Percentiles rank a stretch among this genome's conserved stretches.
These are phyloP conservation scores for Fonsecaea pedrosoi DNA, from an alignment of 2,329 filamentous ascomycete species.

Conservation along the genomic window DNA sequence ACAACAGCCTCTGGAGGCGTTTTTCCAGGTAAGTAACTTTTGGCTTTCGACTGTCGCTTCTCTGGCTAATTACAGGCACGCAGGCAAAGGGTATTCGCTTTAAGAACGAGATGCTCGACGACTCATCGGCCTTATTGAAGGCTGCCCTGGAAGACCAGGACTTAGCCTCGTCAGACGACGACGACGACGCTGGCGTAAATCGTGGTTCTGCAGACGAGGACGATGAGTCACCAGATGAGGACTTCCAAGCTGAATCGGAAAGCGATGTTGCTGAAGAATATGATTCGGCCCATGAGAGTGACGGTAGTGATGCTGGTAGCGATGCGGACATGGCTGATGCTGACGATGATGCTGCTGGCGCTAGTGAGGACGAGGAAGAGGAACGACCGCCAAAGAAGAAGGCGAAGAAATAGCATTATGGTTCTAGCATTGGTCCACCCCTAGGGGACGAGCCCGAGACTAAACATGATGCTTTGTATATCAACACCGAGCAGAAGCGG, in stretches of 20 bases:
- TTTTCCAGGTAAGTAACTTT: constrained; percentile 70
- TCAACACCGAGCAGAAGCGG: background rate
- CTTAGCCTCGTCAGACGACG: constrained; percentile 58
- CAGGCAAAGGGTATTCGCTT: constrained; percentile 85
- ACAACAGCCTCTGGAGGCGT: constrained; percentile 92
- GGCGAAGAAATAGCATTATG: constrained; percentile 55
- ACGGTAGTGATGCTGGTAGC: constrained; percentile 67
- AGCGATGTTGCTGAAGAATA: constrained; percentile 97
- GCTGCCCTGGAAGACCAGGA: constrained; percentile 83
- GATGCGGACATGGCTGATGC: constrained; percentile 61
- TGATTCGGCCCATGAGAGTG: constrained; percentile 89
- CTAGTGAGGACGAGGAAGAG: constrained; percentile 56
- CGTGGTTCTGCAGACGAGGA: constrained; percentile 95
- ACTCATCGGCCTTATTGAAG: constrained; percentile 71
- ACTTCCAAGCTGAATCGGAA: constrained; percentile 91
- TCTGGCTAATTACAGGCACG: constrained; percentile 1
- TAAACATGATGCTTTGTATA: background rate
- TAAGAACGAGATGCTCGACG: constrained; percentile 98
- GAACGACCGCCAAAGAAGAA: constrained; percentile 70
- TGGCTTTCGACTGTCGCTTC: background rate
- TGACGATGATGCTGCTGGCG: constrained; percentile 53
- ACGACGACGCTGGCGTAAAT: constrained; percentile 49
- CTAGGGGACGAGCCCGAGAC: background rate
- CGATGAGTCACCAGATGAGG: constrained; percentile 92
- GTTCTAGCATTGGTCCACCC: background rate